A percentile compares a stretch with the other conserved stretches of the same genome.
Conservation (phyloP, 768 basidiomycete species). For the Paxillus ammoniavirescens region DNA sequence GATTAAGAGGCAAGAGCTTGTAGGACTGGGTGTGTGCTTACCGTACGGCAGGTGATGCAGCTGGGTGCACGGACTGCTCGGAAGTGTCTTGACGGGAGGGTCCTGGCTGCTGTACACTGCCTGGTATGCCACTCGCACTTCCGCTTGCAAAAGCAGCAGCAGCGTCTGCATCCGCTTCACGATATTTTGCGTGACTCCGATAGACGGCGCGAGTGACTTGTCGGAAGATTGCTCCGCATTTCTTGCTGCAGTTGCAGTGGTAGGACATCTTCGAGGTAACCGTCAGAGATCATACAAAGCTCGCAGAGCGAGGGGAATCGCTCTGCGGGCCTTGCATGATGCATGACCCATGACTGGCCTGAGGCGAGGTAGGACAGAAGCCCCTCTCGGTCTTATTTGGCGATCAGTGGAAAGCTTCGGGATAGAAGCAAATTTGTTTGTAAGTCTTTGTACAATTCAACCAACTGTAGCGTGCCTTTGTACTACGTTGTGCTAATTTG, state of each 20-base stretch:
- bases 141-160: neutral
- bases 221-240: neutral
- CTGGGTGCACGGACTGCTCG: no score
- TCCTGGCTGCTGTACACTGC: no score
- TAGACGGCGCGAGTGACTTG: neutral
- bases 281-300: neutral
- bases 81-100: no score
- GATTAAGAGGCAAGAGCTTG: no score
- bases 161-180: neutral
- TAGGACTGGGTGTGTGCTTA: no score
- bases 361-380: neutral
- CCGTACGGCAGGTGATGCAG: no score
- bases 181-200: neutral
- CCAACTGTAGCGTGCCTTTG: neutral
- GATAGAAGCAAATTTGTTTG: neutral
- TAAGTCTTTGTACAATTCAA: neutral
- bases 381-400: neutral
- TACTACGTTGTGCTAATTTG: neutral
- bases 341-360: neutral
- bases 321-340: neutral
- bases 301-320: neutral
- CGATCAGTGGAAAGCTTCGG: neutral
- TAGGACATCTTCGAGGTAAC: neutral
- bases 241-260: neutral
- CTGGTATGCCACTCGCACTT: neutral